These are phyloP conservation scores for Lycium ferocissimum DNA, from an alignment of 257 asterid species.

Conservation along the genomic window DNA sequence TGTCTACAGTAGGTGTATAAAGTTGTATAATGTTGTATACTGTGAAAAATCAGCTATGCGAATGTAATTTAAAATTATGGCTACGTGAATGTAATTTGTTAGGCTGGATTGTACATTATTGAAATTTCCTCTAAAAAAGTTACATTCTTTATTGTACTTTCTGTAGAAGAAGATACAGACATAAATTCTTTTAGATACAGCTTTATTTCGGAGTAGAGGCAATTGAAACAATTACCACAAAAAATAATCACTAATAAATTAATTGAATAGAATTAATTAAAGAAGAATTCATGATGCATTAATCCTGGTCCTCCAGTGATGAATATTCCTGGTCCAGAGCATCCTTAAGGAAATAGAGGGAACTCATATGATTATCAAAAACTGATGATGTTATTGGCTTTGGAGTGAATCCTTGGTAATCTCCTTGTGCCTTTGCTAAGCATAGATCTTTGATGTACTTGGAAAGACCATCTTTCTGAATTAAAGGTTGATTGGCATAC, in stretches of 20 bases:
- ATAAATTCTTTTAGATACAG: not conserved
- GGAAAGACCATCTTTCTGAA: conserved; percentile 49
- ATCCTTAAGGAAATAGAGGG: conserved; percentile 55
- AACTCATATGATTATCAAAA: conserved; percentile 52
- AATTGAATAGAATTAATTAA: not conserved
- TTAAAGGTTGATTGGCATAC: conserved; percentile 58
- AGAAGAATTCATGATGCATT: not conserved
- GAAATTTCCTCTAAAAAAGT: not conserved
- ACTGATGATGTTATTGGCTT: conserved; percentile 46
- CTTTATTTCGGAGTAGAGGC: not conserved
- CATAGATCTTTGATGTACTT: conserved; percentile 63
- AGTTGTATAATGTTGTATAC: too few species aligned
- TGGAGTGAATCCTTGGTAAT: conserved; percentile 65
- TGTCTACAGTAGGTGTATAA: too few species aligned
- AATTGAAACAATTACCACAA: not conserved
- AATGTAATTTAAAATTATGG: too few species aligned
- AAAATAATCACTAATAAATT: not conserved
- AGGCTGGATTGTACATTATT: not conserved
- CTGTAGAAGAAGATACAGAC: not conserved
- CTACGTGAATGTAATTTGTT: too few species aligned
- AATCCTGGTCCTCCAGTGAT: not conserved
- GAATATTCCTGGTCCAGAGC: conserved; percentile 41
- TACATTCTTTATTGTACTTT: not conserved
- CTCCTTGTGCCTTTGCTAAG: conserved; percentile 53
- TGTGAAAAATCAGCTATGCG: too few species aligned